phyloP scores from a whole-genome alignment of 176 grass and related monocot species.

The Ampelocalamus luodianensis region DNA sequence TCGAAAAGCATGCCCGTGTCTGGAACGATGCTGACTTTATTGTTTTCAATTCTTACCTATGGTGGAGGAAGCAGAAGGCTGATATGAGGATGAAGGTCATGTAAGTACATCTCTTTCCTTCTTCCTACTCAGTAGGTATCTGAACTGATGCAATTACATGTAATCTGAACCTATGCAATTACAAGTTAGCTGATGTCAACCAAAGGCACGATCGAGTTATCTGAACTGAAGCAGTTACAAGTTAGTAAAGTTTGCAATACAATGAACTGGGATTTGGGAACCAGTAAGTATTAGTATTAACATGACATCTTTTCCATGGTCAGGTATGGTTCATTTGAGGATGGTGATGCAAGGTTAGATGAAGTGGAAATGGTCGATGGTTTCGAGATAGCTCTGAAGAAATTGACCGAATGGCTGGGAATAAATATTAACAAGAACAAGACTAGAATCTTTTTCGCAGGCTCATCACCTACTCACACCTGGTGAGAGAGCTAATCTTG shows the following conservation, averaged over 20 bases:
- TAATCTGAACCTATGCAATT: not conserved
- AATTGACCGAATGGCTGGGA: slow-evolving; percentile 67
- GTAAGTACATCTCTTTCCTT: slow-evolving; percentile 55
- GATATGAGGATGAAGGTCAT: slow-evolving; percentile 85
- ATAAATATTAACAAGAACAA: slow-evolving; percentile 55
- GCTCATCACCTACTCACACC: slow-evolving; percentile 80
- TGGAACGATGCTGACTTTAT: slow-evolving; percentile 79
- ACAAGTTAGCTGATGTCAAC: not conserved
- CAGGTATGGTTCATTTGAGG: slow-evolving; percentile 78
- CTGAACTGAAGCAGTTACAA: not conserved
- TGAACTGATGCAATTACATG: not conserved
- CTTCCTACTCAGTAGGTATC: not conserved
- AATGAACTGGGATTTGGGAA: not conserved
- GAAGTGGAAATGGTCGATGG: slow-evolving; percentile 77
- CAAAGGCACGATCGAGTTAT: too few species aligned
- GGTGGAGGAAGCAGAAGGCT: slow-evolving; percentile 90
- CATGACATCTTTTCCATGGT: not conserved
- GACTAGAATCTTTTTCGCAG: slow-evolving; percentile 78
- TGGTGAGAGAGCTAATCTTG: slow-evolving; percentile 49
- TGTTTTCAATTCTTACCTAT: slow-evolving; percentile 94
- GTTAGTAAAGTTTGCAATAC: not conserved
- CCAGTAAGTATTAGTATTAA: not conserved
- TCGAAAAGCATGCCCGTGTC: slow-evolving; percentile 68
- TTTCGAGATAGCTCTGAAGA: slow-evolving; percentile 69
- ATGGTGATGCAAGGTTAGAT: slow-evolving; percentile 55